Base-by-base conservation (phyloP, 805 yeast genomes). In the Ogataea zsoltii region DNA sequence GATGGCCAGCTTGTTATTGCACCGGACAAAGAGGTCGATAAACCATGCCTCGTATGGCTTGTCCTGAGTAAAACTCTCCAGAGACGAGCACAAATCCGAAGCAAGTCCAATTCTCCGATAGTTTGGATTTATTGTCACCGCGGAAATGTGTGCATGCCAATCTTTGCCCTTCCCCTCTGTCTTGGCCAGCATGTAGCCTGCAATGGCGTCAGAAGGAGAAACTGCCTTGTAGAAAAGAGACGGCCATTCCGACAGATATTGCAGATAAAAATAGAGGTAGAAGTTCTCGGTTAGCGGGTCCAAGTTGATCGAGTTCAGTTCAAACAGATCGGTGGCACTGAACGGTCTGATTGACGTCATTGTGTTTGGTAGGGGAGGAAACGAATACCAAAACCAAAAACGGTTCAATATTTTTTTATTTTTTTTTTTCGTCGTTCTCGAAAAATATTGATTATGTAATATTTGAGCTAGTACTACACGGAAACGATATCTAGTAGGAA, bases 141-240 rank as follows among this genome's bases (percentile, higher is more conserved):
- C 98, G 0, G 98, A 89, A 40, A 94, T 90, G 64, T 94, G 99
- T 1, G 96, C 80, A 61, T 94, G 99, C 96, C 97, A 92, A 48
- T 90, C 94, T 38, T 75, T 79, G 4, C 76, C 80, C 30, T 72
- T 72, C 0, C 99, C 99, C 63, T 94, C 99, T 1, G 96, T 83
- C 64, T 94, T 94, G n/a, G 95, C 98, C 81, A 94, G 81, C 96
- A 94, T 84, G 61, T 86, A 85, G 0, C 91, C 92, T 28, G 87
- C 72, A 23, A 71, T 68, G 38, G 62, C 66, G 15, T 54, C 56
- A 3, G 53, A 38, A 11, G 61, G 51, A n/a, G 66, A 62, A 2
- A 56, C 56, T 10, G 91, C 79, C 61, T 89, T 85, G 77, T 90
- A 92, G 66, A 90, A 85, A 37, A 94, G 69, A 28, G 89, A 76